Evolutionary conservation across 352 stramenopile genomes (phyloP).

Genomic region (Pelagophyceae sp.): DNA sequence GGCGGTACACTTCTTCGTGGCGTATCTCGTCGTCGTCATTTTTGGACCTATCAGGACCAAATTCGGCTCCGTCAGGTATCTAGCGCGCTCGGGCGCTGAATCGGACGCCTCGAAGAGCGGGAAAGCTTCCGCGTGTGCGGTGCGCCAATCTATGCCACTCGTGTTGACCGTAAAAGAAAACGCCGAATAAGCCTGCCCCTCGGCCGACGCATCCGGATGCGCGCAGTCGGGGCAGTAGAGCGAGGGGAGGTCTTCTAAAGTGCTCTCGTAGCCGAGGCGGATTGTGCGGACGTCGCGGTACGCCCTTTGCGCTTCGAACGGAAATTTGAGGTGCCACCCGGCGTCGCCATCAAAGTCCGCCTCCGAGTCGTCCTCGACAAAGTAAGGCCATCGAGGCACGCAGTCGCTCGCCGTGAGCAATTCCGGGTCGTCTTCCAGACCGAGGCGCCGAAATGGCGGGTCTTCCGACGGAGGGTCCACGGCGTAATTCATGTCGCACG

Average conservation of each 20-base stretch:
- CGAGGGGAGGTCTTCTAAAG: not conserved
- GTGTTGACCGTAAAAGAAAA: not conserved
- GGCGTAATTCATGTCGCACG: no score
- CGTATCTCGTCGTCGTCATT: not conserved
- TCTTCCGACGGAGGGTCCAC: not conserved
- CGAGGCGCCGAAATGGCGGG: no score
- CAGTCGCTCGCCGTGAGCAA: not conserved
- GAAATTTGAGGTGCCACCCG: not conserved
- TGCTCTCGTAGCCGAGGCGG: not conserved
- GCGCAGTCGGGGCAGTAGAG: not conserved
- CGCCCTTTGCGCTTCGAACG: not conserved
- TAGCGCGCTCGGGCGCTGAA: no score
- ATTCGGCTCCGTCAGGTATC: not conserved
- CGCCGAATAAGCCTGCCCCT: no score
- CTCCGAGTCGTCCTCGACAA: not conserved
- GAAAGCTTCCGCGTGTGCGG: no score
- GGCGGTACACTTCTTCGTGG: not conserved
- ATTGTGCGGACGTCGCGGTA: not conserved
- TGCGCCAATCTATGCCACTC: not conserved
- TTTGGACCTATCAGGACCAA: not conserved
- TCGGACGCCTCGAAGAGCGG: not conserved
- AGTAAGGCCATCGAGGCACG: not conserved
- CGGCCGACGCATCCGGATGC: not conserved
- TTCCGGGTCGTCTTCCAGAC: not conserved
- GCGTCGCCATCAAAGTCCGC: no score